Base-by-base conservation (phyloP, 1,284 basidiomycete genomes). In the Mycena citricolor region DNA sequence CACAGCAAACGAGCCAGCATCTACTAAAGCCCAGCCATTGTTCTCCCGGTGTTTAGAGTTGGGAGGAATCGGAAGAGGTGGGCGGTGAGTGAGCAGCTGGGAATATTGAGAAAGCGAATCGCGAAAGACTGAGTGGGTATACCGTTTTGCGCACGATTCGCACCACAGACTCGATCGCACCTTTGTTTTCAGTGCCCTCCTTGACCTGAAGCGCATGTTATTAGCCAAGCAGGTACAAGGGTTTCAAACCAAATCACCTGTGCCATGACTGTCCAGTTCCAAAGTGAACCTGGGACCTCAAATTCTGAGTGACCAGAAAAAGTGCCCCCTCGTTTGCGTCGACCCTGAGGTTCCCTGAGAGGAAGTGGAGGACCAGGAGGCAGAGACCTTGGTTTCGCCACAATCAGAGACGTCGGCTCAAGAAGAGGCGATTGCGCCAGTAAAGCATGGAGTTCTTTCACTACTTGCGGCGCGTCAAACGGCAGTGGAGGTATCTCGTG, bases 21-120 rank as follows among this genome's bases (percentile, higher is more conserved):
- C 87, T 37, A 90, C 68, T 80, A 90, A 79, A 2, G 81, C 82
- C 86, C 87, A 90, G n/a, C 83, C 84, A 44, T 81, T 79, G 50
- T 76, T 71, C 38, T 71, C 69, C 17, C 74, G 67, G 25, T 73
- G 71, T 55, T 79, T 81, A 19, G 74, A 67, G 51, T 85, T 85
- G 11, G 74, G 74, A 3, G 82, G 78, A 12, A 89, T 65, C 13
- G 68, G 58, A 14, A 86, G 54, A 5, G 81, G 79, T 1, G 83
- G 81, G 8, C 73, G 57, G 39, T 67, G 62, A 10, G 66, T 66
- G 38, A 82, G 62, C 13, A 84, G 65, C 83, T 83, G 46, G n/a
- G 25, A 8, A 20, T 4, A n/a, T n/a, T n/a, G n/a, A n/a, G n/a
- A n/a, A n/a, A n/a, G n/a, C n/a, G n/a, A n/a, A n/a, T n/a, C n/a